Base-by-base conservation (phyloP, 345 rosid species). In the Camelina sativa region DNA sequence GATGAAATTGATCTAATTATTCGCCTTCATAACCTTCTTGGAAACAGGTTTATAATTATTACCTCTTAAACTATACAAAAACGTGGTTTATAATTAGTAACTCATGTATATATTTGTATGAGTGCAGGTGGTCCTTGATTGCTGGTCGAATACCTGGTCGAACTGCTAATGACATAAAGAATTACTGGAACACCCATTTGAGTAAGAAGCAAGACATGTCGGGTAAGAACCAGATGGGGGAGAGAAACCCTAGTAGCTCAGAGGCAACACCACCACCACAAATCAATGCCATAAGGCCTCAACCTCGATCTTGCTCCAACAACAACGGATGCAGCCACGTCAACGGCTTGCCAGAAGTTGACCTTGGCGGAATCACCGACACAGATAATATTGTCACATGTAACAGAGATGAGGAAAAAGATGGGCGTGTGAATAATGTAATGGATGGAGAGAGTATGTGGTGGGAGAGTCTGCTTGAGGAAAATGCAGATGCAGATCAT, bases 81-180 rank as follows among this genome's bases (percentile, higher is more conserved):
- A 34, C 38, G 7, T 34, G 7, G 8, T 30, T 30, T 30, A 34
- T 6, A 34, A 22, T 22, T 37, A 9, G 47, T 47, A 15, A n/a
- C 1, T 62, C 37, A 15, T 63, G 46, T 5, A 1, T 30, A 16
- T 30, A 47, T 19, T 38, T 35, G 51, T 35, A 8, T 19, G 30
- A 53, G 52, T 12, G 37, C 8, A 84, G 84, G 82, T 84, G 87
- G 87, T 67, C 87, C 2, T 65, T 84, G 11, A 84, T 84, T 66
- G 85, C 87, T 41, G 87, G 85, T 8, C 35, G 87, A 17, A 57
- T 84, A 3, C 85, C 87, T 1, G 85, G 80, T 58, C 69, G 85
- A 32, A 82, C 87, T 4, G 85, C 81, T 37, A 82, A 82, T 65
- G 85, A 82, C 47, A 52, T 84, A 1, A 84, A 84, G 47, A 84